Conservation (phyloP, 805 yeast genomes). For the Pichia ethanolica region DNA sequence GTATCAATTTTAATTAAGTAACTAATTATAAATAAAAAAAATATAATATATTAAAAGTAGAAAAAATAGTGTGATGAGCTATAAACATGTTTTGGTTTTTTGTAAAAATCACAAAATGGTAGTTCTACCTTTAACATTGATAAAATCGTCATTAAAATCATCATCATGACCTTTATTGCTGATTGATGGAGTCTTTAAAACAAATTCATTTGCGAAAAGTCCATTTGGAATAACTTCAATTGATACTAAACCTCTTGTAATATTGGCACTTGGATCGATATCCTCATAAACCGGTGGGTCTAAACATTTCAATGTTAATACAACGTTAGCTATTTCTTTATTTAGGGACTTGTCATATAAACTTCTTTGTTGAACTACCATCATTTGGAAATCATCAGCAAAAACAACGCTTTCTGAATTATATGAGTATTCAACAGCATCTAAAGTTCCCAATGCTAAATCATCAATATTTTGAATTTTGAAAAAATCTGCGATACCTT, state of each 20-base stretch:
- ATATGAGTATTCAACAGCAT: constrained; percentile 21
- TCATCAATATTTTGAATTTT: constrained; percentile 15
- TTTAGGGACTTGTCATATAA: constrained; percentile 20
- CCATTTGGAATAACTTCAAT: constrained; percentile 23
- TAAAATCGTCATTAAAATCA: constrained; percentile 12
- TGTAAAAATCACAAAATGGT: constrained; percentile 7
- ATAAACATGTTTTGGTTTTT: no score
- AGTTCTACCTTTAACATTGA: constrained; percentile 26
- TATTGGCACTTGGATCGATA: constrained; percentile 22
- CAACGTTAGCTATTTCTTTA: constrained; percentile 22
- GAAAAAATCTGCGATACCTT: constrained; percentile 22
- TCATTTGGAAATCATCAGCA: constrained; percentile 18
- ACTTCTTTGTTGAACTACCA: constrained; percentile 23
- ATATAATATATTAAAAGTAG: no score
- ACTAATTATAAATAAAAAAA: no score
- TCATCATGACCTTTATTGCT: constrained; percentile 9
- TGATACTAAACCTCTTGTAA: constrained; percentile 17
- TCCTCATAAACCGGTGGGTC: constrained; percentile 16
- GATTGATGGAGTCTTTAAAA: constrained; percentile 21
- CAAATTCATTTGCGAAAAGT: constrained; percentile 14
- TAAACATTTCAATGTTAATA: constrained; percentile 16
- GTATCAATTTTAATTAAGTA: no score
- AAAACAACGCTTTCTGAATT: constrained; percentile 17
- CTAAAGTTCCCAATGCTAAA: constrained; percentile 25
- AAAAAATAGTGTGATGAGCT: no score